Base-by-base conservation (phyloP, 495 filamentous ascomycete species). In the Neurospora sp. region DNA sequence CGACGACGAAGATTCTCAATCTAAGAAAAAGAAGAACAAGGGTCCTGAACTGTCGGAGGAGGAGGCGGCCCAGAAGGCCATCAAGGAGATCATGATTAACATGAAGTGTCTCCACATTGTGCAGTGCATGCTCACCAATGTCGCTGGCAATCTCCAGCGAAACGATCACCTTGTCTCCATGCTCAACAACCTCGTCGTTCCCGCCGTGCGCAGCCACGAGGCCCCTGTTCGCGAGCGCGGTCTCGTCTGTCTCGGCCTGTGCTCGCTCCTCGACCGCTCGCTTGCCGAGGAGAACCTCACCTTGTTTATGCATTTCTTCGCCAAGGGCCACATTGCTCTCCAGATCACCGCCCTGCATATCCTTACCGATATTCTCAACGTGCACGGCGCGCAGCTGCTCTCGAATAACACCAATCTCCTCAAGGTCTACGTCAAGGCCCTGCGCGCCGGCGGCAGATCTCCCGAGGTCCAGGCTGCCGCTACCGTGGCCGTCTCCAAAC, bases 51-150 rank as follows among this genome's bases (percentile, higher is more conserved):
- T 88, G 69, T 88, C 87, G 68, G 91, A 91, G 76, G 92, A 93
- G 76, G 90, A 92, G 69, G 90, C 90, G 9, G 91, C 94, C 78
- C 88, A 88, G 14, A 97, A 94, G 82, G 90, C 93, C 3, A 87
- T 98, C 72, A 88, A 87, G 71, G 94, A 97, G 80, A 94, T 98
- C 79, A 89, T 97, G 85, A 91, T 98, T 77, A 98, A 98, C 84
- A 93, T 97, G 89, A 98, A 98, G 81, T 98, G 96, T 83, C 87
- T 99, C 42, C 93, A 98, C 78, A 97, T 99, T 76, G 94, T 96
- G 31, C 94, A 96, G 77, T 98, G 93, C 85, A 97, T 97, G 94
- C 86, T 99, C 53, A 89, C 96, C 79, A 96, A 97, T 76, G 92
- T 98, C 2, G 84, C 92, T 70, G 92, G 93, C 27, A 89, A 91